These are phyloP conservation scores for Medicago lupulina DNA, from an alignment of 306 rosid genomes.

Conservation along the genomic window DNA sequence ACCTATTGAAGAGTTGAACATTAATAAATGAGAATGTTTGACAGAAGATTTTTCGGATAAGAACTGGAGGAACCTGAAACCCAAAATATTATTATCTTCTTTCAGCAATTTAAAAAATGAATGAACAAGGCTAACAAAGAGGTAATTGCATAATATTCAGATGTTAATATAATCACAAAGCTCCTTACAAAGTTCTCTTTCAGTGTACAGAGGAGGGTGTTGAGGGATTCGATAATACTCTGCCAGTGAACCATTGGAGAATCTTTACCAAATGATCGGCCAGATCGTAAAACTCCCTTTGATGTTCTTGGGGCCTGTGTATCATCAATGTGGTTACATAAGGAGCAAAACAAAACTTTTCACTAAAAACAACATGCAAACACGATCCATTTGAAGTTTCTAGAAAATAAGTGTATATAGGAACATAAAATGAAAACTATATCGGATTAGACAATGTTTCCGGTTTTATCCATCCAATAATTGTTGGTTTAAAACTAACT, in stretches of 20 bases:
- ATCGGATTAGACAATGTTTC: constrained; percentile 9
- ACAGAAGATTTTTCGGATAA: constrained; percentile 78
- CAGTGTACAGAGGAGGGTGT: constrained; percentile 78
- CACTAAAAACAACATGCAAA: constrained; percentile 9
- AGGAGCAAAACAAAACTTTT: constrained; percentile 19
- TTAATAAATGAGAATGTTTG: constrained; percentile 89
- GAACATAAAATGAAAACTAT: constrained; percentile 19
- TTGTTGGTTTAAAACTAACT: constrained; percentile 2
- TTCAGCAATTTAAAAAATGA: constrained; percentile 16
- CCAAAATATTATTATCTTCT: constrained; percentile 33
- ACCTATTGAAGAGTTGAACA: constrained; percentile 97
- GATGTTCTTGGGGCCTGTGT: constrained; percentile 87
- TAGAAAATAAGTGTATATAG: constrained; percentile 21
- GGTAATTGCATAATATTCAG: constrained; percentile 23
- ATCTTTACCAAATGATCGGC: constrained; percentile 91
- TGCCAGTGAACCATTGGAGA: constrained; percentile 93
- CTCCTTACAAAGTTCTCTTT: constrained; percentile 93
- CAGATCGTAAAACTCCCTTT: constrained; percentile 85
- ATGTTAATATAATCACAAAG: constrained; percentile 20
- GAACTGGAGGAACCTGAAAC: constrained; percentile 89
- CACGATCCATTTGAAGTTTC: constrained; percentile 35
- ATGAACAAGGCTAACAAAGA: constrained; percentile 25
- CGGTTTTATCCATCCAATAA: not conserved
- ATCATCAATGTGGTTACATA: constrained; percentile 41
- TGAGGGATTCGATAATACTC: constrained; percentile 89